Percentiles rank a stretch among this genome's conserved stretches.
Evolutionary conservation across 495 filamentous ascomycete species (phyloP).

Genomic region (Talaromyces stipitatus): DNA sequence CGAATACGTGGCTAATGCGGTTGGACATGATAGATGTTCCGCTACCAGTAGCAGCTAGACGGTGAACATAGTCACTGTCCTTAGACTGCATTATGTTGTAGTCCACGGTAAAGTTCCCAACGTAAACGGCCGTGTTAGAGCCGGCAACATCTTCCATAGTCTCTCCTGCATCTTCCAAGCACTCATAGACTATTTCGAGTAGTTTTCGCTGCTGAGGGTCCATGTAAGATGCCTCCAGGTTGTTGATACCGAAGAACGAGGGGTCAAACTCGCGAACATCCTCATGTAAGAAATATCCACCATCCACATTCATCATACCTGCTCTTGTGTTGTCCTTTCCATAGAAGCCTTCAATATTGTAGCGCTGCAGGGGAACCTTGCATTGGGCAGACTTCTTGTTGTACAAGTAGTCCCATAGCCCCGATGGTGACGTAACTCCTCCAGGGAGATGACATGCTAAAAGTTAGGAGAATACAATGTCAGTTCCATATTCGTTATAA

Average conservation of each 20-base stretch:
- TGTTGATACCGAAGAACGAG: slow-evolving; percentile 28
- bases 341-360: slow-evolving; percentile 29
- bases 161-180: slow-evolving; percentile 26
- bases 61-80: slow-evolving; percentile 17
- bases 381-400: slow-evolving; percentile 9
- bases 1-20: slow-evolving; percentile 36
- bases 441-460: slow-evolving; percentile 37
- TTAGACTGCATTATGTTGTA: slow-evolving; percentile 14
- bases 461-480: too few species aligned
- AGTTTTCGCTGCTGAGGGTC: slow-evolving; percentile 19
- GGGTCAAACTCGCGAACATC: too few species aligned
- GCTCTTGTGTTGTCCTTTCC: slow-evolving; percentile 15
- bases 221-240: slow-evolving; percentile 15
- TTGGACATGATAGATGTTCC: slow-evolving; percentile 27
- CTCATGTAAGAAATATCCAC: slow-evolving; percentile 5
- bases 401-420: slow-evolving; percentile 40
- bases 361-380: slow-evolving; percentile 19
- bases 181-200: slow-evolving; percentile 21
- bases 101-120: slow-evolving; percentile 25
- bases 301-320: background rate
- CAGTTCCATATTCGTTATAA: too few species aligned
- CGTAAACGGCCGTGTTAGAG: slow-evolving; percentile 30
- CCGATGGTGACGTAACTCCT: slow-evolving; percentile 27
- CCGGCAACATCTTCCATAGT: slow-evolving; percentile 29
- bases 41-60: slow-evolving; percentile 33